Evolutionary conservation across 2,329 filamentous ascomycete species (phyloP).

Genomic region (Aspergillus melleus): DNA sequence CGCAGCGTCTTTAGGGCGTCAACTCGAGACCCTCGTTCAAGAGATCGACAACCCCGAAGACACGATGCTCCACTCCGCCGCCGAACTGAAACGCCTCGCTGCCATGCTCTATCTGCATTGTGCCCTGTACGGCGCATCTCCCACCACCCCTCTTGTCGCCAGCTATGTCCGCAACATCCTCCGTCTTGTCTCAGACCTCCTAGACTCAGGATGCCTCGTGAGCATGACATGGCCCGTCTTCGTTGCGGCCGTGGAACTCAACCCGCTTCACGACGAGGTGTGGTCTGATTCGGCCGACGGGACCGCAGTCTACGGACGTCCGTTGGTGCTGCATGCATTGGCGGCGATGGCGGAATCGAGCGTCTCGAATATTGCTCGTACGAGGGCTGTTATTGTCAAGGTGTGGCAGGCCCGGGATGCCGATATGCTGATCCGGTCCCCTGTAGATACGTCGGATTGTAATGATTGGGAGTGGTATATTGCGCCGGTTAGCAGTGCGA

Average conservation of each 20-base stretch:
- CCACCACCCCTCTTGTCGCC: conserved; percentile 38
- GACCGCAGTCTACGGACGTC: conserved; percentile 32
- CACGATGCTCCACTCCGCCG: conserved; percentile 34
- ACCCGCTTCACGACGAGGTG: conserved; percentile 39
- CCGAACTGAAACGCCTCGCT: conserved; percentile 47
- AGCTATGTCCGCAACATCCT: conserved; percentile 38
- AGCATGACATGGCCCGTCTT: conserved; percentile 47
- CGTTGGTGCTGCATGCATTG: conserved; percentile 43
- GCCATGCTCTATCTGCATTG: conserved; percentile 50
- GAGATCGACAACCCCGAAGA: conserved; percentile 33
- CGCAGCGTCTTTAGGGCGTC: conserved; percentile 35
- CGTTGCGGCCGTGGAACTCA: conserved; percentile 46
- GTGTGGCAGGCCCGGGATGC: conserved; percentile 50
- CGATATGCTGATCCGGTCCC: conserved; percentile 26
- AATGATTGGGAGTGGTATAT: conserved; percentile 48
- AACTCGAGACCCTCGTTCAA: conserved; percentile 36
- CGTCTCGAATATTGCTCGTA: conserved; percentile 46
- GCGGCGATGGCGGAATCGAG: conserved; percentile 43
- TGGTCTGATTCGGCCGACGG: conserved; percentile 25
- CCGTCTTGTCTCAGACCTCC: conserved; percentile 32
- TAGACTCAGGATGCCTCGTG: conserved; percentile 33
- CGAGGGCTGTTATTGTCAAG: conserved; percentile 48
- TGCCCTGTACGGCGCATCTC: conserved; percentile 45
- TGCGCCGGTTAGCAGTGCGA: conserved; percentile 42
- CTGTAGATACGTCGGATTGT: conserved; percentile 17